Evolutionary conservation across 495 filamentous ascomycete species (phyloP), one percentile per base, ranked within the genome.

Genomic region (Podospora anserina): DNA sequence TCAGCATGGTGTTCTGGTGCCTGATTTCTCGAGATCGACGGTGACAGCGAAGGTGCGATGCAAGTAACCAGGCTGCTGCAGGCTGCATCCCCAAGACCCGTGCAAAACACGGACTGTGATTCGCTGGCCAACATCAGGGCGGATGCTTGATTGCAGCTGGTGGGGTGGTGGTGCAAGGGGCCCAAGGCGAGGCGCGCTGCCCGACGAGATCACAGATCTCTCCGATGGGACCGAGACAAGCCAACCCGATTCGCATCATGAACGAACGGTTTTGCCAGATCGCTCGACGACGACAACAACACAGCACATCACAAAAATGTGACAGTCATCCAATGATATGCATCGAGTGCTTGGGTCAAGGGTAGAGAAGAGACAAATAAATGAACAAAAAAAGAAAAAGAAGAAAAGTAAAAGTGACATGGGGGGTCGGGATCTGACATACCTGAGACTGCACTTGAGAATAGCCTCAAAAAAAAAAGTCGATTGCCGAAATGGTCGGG

Each of bases 1-100:
- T 70, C 57, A 63, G 2, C 4, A 34, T 44, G n/a, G n/a, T 63
- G 61, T n/a, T 62, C 67, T 74, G 66, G 53, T 26, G 28, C 28
- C 34, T 11, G 39, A 7, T 28, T 66, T 4, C 64, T 57, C 26
- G 11, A 49, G 57, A 53, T 61, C 6, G 26, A 30, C 30, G 19
- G 7, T 64, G 20, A 59, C 18, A 54, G 61, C 56, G 63, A 26
- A 26, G 57, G 23, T 62, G 20, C n/a, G n/a, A 62, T 34, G 44
- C n/a, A 30, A 60, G 55, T 63, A 23, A 20, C 30, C 27, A 49
- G 18, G 61, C n/a, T 63, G 61, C 27, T 63, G 27, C 55, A 58
- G 55, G 55, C n/a, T 58, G 55, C 23, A 58, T 26, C 55, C 20
- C 5, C n/a, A 20, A 20, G 18, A 20, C n/a, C n/a, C 13, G 55